Percentiles rank a stretch among this genome's conserved stretches.
Evolutionary conservation across 2,329 filamentous ascomycete genomes (phyloP).

Genomic region (Cordyceps tenuipes): DNA sequence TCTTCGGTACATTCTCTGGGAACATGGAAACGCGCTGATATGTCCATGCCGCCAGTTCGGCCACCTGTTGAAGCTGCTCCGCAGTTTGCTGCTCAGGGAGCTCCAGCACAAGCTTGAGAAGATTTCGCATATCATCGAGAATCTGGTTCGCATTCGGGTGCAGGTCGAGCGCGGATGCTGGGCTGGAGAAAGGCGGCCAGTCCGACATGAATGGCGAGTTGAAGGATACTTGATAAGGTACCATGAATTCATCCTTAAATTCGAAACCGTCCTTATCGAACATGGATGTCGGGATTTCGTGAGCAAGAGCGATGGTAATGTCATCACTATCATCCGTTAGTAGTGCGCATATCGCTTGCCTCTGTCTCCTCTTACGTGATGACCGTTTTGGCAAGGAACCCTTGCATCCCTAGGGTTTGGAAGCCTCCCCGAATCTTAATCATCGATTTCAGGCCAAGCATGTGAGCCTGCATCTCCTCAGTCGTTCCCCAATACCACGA

Average conservation of each 20-base stretch:
- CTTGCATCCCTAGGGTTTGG: constrained; percentile 36
- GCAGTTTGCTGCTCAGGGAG: constrained; percentile 27
- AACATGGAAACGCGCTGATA: constrained; percentile 29
- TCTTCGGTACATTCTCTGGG: constrained; percentile 21
- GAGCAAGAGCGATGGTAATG: constrained; percentile 38
- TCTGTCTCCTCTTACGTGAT: constrained; percentile 32
- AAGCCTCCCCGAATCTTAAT: constrained; percentile 39
- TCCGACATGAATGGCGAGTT: constrained; percentile 40
- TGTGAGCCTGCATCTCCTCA: constrained; percentile 36
- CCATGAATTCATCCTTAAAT: constrained; percentile 29
- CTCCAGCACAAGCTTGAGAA: constrained; percentile 34
- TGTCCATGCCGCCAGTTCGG: constrained; percentile 31
- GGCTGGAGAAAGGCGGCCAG: constrained; percentile 34
- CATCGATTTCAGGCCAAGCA: constrained; percentile 40
- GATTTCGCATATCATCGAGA: constrained; percentile 42
- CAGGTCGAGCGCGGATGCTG: constrained; percentile 33
- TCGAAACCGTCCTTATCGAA: constrained; percentile 33
- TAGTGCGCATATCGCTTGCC: neutral
- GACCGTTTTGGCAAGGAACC: constrained; percentile 39
- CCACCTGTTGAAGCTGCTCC: constrained; percentile 31
- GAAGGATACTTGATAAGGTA: constrained; percentile 34
- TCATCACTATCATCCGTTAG: constrained; percentile 31
- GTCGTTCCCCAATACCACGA: constrained; percentile 48
- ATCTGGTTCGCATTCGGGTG: constrained; percentile 39
- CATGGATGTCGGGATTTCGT: constrained; percentile 36